Conservation (phyloP, 2,329 filamentous ascomycete genomes). For the Claviceps capensis region DNA sequence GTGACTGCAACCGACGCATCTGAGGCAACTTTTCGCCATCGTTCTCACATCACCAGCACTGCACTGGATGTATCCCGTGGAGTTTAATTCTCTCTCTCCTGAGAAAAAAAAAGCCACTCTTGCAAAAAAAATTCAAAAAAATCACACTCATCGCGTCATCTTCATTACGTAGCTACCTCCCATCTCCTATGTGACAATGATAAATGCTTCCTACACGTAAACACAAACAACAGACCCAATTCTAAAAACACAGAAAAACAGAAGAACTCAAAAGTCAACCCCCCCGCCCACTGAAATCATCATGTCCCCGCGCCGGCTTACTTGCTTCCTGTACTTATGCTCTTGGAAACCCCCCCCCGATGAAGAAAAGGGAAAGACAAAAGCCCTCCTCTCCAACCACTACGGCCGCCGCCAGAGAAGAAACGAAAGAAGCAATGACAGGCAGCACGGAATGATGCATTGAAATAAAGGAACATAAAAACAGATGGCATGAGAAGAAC, state of each 20-base stretch:
- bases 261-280: background rate
- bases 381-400: background rate
- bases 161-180: background rate
- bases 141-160: background rate
- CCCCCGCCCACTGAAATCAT: background rate
- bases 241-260: too few species aligned
- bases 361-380: background rate
- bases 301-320: background rate
- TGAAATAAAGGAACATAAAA: background rate
- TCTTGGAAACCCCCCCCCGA: background rate
- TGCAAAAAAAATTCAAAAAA: background rate
- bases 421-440: background rate
- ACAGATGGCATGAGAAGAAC: too few species aligned
- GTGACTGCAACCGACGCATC: too few species aligned
- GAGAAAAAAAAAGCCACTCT: background rate
- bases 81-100: too few species aligned
- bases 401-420: background rate
- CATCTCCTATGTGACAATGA: conserved; percentile 4
- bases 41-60: too few species aligned
- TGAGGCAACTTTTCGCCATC: too few species aligned
- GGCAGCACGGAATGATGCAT: background rate
- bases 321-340: background rate
- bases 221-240: background rate
- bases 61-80: too few species aligned
- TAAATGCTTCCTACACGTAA: conserved; percentile 3